Base-by-base conservation (phyloP, 305 asterid genomes). In the Solanum hybrid region DNA sequence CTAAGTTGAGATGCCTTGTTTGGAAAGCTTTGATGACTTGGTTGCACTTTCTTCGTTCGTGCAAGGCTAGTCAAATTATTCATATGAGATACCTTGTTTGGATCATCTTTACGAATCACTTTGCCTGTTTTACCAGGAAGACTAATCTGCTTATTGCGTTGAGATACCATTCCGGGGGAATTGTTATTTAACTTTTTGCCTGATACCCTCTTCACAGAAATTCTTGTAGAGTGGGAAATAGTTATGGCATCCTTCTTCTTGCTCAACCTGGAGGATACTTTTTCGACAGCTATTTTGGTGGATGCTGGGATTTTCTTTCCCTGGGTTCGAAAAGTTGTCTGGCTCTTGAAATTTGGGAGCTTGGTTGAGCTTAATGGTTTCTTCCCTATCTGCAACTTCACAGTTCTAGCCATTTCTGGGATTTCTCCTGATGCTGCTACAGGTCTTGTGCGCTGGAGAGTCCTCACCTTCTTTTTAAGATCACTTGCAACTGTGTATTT, bases 401-500 rank as follows among this genome's bases (percentile, higher is more conserved):
- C 29, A 51, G 39, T 57, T 84, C 76, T 57, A 31, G 76, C 41
- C 88, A 51, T 57, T 32, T 84, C 82, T 26, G 24, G 77, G 78
- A 84, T 11, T 81, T 29, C 80, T 6, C 38, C 65, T 39, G 90
- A 89, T 31, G 70, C 45, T 10, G 65, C 7, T 70, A 36, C 32
- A 75, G n/a, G 72, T 83, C 72, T 88, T 75, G 78, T 89, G 10
- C 78, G 80, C 27, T 39, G 34, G 33, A 89, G 88, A n/a, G 73
- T 79, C 90, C 89, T 41, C 27, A 89, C 38, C 51, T 31, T 78
- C 36, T 78, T 61, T 8, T 82, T 33, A 41, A 27, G 34, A 1
- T 89, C 90, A 38, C 41, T 92, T 87, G 70, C 91, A 22, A 8
- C 6, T 4, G 95, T 95, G 41, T 88, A 94, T 87, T 94, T 94